phyloP scores from a whole-genome alignment of 163 green algal genomes.

The Scenedesmus sp. region DNA sequence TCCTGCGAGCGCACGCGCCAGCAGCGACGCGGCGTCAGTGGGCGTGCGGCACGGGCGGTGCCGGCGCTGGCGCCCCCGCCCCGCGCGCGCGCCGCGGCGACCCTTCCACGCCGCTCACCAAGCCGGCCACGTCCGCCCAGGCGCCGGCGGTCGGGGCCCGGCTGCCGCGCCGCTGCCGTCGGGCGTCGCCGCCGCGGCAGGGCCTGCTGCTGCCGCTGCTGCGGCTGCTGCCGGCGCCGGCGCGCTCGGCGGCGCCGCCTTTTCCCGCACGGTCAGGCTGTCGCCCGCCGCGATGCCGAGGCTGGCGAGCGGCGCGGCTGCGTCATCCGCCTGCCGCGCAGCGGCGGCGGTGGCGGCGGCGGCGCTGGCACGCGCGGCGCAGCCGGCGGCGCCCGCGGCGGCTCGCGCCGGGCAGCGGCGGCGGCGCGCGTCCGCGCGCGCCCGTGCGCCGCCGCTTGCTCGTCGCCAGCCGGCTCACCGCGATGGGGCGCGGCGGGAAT shows the following conservation, averaged over 20 bases:
- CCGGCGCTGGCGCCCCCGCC: too few relatives aligned
- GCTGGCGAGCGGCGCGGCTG: slow-evolving; percentile 29
- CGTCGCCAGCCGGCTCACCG: too few relatives aligned
- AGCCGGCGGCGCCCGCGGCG: too few relatives aligned
- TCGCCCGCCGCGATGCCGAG: slow-evolving; percentile 68
- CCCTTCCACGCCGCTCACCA: not conserved
- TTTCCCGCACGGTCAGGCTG: slow-evolving; percentile 62
- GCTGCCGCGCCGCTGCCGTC: not conserved
- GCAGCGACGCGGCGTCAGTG: too few relatives aligned
- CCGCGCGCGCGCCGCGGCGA: too few relatives aligned
- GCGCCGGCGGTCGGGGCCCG: not conserved
- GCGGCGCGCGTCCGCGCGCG: too few relatives aligned
- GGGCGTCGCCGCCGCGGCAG: not conserved
- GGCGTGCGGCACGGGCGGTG: too few relatives aligned
- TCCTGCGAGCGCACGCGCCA: too few relatives aligned
- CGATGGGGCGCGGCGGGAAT: slow-evolving; percentile 15
- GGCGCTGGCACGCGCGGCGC: too few relatives aligned
- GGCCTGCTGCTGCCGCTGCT: slow-evolving; percentile 9
- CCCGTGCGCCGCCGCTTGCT: too few relatives aligned
- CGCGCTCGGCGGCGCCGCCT: not conserved
- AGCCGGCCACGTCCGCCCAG: not conserved
- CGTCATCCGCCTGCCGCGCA: slow-evolving; percentile 27
- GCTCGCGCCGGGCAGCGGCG: too few relatives aligned
- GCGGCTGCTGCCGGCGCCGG: not conserved
- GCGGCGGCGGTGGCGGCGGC: slow-evolving; percentile 54